These are phyloP conservation scores for Paragyromitra xinjiangensis DNA, from an alignment of 495 filamentous ascomycete genomes.

Conservation along the genomic window DNA sequence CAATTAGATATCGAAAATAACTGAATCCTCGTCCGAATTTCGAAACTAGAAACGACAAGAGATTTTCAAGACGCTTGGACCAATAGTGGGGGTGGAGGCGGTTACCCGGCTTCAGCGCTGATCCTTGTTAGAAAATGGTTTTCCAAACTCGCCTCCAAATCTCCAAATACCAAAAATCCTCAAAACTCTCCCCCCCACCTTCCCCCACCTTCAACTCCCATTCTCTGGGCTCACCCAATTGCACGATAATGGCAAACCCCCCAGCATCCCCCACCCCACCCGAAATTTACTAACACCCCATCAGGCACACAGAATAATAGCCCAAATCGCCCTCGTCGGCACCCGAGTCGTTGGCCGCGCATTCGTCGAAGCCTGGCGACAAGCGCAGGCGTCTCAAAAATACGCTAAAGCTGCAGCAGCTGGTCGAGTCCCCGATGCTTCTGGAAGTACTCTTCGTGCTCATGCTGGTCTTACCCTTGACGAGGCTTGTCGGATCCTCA, in stretches of 20 bases:
- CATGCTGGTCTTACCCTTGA: slow-evolving; percentile 84
- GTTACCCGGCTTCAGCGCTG: slow-evolving; percentile 16
- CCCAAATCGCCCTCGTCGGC: slow-evolving; percentile 89
- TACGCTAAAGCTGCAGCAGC: slow-evolving; percentile 74
- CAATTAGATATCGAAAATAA: background rate
- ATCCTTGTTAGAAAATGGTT: background rate
- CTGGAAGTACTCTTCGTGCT: slow-evolving; percentile 64
- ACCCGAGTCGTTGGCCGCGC: slow-evolving; percentile 90
- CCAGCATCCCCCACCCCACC: background rate
- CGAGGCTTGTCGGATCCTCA: slow-evolving; percentile 97
- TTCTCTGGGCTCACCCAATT: background rate
- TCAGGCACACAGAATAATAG: slow-evolving; percentile 93
- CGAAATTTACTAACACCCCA: background rate
- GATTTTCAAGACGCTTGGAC: slow-evolving; percentile 8
- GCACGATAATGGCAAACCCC: slow-evolving; percentile 9
- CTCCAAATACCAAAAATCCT: background rate
- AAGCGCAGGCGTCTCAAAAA: slow-evolving; percentile 85
- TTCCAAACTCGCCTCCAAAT: slow-evolving; percentile 9
- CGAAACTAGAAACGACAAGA: background rate
- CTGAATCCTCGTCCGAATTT: background rate
- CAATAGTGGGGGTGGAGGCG: background rate
- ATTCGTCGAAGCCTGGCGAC: slow-evolving; percentile 88
- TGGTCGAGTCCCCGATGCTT: slow-evolving; percentile 57
- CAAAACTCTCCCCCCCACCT: background rate
- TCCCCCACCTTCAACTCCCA: background rate